Evolutionary conservation across 345 rosid species (phyloP), one percentile per base, ranked within the genome.

Genomic region (Murraya koenigii): DNA sequence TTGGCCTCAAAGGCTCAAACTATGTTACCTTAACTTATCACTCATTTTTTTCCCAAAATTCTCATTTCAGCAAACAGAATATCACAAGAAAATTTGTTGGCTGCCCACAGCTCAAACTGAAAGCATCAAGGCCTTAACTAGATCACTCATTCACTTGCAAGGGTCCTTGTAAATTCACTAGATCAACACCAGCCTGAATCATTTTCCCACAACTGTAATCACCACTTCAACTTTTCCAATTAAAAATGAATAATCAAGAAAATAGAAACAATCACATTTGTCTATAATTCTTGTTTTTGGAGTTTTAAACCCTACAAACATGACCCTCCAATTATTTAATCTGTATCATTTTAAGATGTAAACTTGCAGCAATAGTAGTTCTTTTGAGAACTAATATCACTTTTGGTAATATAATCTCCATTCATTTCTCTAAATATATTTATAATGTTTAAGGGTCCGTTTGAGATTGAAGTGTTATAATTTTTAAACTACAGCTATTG

Each of bases 161-260:
- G 1, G 36, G 63, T 15, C 77, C 39, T 61, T 14, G 6, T 19
- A 41, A 39, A 58, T 22, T 26, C 19, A 22, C 55, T 20, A 19
- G 44, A 39, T 22, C 26, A 74, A n/a, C 28, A 39, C 66, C 56
- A 60, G 19, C 26, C 52, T 15, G 25, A 25, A 73, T 59, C 55
- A 60, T 60, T 17, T 74, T 39, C 20, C 68, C 26, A 41, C 77
- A 61, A 17, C 59, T 19, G 68, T 61, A 74, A 47, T 74, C 60
- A 30, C 38, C 28, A 44, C 67, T 44, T 62, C 17, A 62, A 44
- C 30, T 61, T 44, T 33, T 25, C 68, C 41, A 30, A 7, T 47
- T 1, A 22, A 26, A 71, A 38, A 38, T 8, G 23, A 73, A n/a
- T 10, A 44, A 44, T 44, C 41, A 22, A 47, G 25, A 47, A 74